Evolutionary conservation across 2,329 filamentous ascomycete species (phyloP).

Genomic region (Endocalyx cinctus): DNA sequence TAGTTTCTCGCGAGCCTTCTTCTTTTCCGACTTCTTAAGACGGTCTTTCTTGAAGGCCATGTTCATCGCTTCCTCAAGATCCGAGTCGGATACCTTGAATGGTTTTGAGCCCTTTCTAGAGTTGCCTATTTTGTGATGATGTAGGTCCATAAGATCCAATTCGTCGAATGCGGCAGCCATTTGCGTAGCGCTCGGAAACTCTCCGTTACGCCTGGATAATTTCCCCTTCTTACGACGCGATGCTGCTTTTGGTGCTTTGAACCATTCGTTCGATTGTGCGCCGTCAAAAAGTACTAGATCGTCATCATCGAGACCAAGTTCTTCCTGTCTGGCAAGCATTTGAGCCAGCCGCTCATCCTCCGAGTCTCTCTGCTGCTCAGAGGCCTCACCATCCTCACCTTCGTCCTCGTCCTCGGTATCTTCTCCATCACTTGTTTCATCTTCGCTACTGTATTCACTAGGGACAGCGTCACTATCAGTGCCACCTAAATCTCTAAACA

Average conservation of each 20-base stretch:
- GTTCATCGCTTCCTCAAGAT: constrained; percentile 58
- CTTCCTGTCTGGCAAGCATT: constrained; percentile 56
- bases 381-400: constrained; percentile 32
- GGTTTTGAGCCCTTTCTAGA: constrained; percentile 61
- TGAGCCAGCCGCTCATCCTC: constrained; percentile 60
- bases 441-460: constrained; percentile 15
- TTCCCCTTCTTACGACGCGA: constrained; percentile 18
- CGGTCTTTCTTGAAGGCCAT: constrained; percentile 63
- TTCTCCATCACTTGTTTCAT: constrained; percentile 26
- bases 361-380: constrained; percentile 25
- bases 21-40: constrained; percentile 65
- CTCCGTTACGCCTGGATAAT: constrained; percentile 23
- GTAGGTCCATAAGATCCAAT: constrained; percentile 83
- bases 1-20: constrained; percentile 64
- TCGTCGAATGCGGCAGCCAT: constrained; percentile 54
- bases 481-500: constrained; percentile 39
- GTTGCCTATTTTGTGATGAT: constrained; percentile 59
- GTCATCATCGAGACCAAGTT: constrained; percentile 56
- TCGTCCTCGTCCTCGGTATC: constrained; percentile 34
- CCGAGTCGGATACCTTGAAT: constrained; percentile 60
- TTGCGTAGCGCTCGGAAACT: constrained; percentile 35
- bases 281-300: constrained; percentile 55
- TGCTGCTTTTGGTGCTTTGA: constrained; percentile 15
- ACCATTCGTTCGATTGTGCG: constrained; percentile 33
- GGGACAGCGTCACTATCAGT: constrained; percentile 34